A percentile compares a stretch with the other conserved stretches of the same genome.
phyloP scores from a whole-genome alignment of 2,329 filamentous ascomycete genomes.

The Sporothrix variecibatus region DNA sequence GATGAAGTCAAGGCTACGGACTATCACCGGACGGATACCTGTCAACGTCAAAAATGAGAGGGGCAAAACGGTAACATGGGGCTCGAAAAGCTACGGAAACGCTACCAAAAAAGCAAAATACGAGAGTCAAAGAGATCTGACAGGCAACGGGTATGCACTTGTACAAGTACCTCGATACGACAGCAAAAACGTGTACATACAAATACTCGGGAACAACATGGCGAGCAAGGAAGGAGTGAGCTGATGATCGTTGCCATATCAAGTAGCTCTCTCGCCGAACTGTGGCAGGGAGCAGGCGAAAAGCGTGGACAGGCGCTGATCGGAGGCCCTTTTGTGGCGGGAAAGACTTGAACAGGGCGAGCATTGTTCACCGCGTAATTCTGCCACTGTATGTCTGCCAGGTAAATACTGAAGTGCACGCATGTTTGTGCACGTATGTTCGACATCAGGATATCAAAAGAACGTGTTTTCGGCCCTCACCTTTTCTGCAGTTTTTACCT shows the following conservation, averaged over 20 bases:
- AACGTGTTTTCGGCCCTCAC: not conserved
- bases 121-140: not conserved
- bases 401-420: constrained; percentile 1
- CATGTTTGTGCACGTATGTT: not conserved
- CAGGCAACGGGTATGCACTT: not conserved
- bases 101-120: not conserved
- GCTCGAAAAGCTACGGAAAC: not conserved
- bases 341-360: not conserved
- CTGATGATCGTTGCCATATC: constrained; percentile 8
- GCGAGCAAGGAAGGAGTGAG: not conserved
- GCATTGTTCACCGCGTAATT: constrained; percentile 2
- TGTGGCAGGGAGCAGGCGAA: not conserved
- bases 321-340: constrained; percentile 4
- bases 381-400: not conserved
- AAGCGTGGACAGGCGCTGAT: not conserved
- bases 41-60: not conserved
- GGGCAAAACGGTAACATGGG: not conserved
- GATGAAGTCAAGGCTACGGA: not conserved
- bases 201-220: not conserved
- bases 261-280: constrained; percentile 6
- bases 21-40: not conserved
- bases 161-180: not conserved
- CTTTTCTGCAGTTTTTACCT: not conserved
- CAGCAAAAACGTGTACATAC: not conserved
- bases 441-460: not conserved